A percentile compares a stretch with the other conserved stretches of the same genome.
phyloP scores from a whole-genome alignment of 495 filamentous ascomycete species.

The Talaromyces liani region DNA sequence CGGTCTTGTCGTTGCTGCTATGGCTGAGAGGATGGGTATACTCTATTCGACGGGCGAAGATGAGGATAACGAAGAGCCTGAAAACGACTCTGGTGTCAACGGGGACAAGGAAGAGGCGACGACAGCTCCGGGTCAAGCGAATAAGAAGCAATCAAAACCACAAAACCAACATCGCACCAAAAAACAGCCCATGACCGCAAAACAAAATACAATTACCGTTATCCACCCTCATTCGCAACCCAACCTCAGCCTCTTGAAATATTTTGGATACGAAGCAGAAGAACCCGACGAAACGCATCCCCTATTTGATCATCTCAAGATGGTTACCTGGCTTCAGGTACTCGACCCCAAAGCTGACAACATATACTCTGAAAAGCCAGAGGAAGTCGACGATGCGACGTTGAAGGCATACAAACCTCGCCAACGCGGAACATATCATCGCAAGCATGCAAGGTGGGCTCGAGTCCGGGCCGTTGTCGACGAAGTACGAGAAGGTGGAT shows the following conservation, averaged over 20 bases:
- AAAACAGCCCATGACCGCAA: constrained; percentile 40
- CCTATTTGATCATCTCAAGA: constrained; percentile 70
- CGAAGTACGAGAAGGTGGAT: constrained; percentile 63
- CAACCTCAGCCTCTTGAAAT: constrained; percentile 76
- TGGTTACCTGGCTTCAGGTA: constrained; percentile 84
- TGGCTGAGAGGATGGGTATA: constrained; percentile 89
- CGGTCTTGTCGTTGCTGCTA: constrained; percentile 74
- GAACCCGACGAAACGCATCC: constrained; percentile 66
- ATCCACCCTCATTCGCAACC: constrained; percentile 85
- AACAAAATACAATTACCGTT: constrained; percentile 77
- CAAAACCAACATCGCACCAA: constrained; percentile 16
- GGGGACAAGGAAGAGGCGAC: constrained; percentile 5
- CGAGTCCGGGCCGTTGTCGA: constrained; percentile 60
- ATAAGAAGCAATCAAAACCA: constrained; percentile 12
- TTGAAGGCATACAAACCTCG: constrained; percentile 63
- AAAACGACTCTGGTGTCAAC: background rate
- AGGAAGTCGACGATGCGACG: constrained; percentile 40
- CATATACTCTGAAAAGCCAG: constrained; percentile 55
- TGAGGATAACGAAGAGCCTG: constrained; percentile 18
- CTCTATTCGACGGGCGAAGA: constrained; percentile 48
- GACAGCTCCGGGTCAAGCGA: background rate
- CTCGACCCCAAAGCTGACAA: constrained; percentile 64
- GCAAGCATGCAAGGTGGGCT: constrained; percentile 78
- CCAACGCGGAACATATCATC: constrained; percentile 72
- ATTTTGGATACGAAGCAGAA: constrained; percentile 73